A percentile compares a stretch with the other conserved stretches of the same genome.
phyloP scores from a whole-genome alignment of 78 protist species.

The Fonticula alba region DNA sequence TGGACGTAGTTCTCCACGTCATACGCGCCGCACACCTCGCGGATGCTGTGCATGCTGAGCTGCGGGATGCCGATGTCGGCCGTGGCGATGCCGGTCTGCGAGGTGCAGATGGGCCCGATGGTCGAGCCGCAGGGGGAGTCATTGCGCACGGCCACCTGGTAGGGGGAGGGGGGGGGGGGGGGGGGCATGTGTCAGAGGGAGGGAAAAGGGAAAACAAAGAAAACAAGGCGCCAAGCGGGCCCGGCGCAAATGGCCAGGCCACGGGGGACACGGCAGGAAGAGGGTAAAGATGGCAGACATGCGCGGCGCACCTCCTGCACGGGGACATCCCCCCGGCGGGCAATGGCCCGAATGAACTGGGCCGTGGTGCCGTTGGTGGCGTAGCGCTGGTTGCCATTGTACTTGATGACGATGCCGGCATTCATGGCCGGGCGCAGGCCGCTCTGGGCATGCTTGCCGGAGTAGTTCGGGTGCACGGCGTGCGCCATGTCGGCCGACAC shows the following conservation, averaged over 20 bases:
- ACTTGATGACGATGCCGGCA: conserved; percentile 71
- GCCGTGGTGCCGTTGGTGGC: conserved; percentile 57
- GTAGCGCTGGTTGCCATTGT: conserved; percentile 75
- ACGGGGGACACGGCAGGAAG: not conserved
- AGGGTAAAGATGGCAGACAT: not conserved
- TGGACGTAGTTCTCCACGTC: too few species aligned
- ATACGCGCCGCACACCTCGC: conserved; percentile 21
- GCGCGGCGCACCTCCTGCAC: conserved; percentile 24
- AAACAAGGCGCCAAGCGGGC: not conserved
- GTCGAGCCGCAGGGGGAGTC: conserved; percentile 87
- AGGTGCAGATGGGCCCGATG: conserved; percentile 49
- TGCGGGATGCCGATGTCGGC: conserved; percentile 82
- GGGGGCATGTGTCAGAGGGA: too few species aligned
- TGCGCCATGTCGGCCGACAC: conserved; percentile 85
- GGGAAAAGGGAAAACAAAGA: not conserved
- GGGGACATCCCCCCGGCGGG: conserved; percentile 35
- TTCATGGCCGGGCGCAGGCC: conserved; percentile 72
- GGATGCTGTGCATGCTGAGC: conserved; percentile 79
- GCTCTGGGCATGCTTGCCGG: conserved; percentile 6
- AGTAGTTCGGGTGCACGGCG: conserved; percentile 88
- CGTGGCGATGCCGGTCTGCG: conserved; percentile 37
- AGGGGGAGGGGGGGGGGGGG: not conserved
- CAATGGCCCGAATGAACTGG: conserved; percentile 32
- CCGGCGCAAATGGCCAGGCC: too few species aligned
- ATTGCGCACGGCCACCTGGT: conserved; percentile 64